These are phyloP conservation scores for Phellinidium pouzarii DNA, from an alignment of 1,284 basidiomycete genomes.

Conservation along the genomic window DNA sequence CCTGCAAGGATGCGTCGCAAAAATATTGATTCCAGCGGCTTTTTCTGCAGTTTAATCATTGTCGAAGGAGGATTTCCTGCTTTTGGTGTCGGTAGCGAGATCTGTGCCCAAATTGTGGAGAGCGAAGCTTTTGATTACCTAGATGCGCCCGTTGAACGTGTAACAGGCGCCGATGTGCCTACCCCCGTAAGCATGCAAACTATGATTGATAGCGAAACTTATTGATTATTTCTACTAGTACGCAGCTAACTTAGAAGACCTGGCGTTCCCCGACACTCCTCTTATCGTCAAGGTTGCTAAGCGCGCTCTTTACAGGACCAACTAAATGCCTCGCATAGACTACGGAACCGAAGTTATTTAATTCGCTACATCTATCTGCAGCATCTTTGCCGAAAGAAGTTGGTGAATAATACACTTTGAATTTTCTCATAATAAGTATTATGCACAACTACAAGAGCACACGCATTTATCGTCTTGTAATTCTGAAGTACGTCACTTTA, in stretches of 20 bases:
- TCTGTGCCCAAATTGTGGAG: slow-evolving; percentile 94
- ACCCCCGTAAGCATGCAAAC: slow-evolving; percentile 71
- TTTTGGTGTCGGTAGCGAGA: slow-evolving; percentile 97
- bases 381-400: not conserved
- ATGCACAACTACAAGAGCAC: not conserved
- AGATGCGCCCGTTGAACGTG: slow-evolving; percentile 94
- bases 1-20: slow-evolving; percentile 27
- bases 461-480: too few species aligned
- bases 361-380: slow-evolving; percentile 3
- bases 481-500: too few species aligned
- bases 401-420: slow-evolving; percentile 12
- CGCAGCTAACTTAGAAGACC: slow-evolving; percentile 79
- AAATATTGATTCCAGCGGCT: slow-evolving; percentile 10
- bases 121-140: slow-evolving; percentile 95
- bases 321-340: slow-evolving; percentile 37
- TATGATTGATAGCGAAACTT: not conserved
- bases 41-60: slow-evolving; percentile 63
- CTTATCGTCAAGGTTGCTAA: slow-evolving; percentile 88
- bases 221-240: slow-evolving; percentile 51
- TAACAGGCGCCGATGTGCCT: slow-evolving; percentile 96
- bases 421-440: not conserved
- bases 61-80: slow-evolving; percentile 99
- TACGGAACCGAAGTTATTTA: not conserved
- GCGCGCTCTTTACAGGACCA: slow-evolving; percentile 84
- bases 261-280: slow-evolving; percentile 88